Base-by-base conservation (phyloP, 352 stramenopile genomes). In the Globisporangium radiosum region DNA sequence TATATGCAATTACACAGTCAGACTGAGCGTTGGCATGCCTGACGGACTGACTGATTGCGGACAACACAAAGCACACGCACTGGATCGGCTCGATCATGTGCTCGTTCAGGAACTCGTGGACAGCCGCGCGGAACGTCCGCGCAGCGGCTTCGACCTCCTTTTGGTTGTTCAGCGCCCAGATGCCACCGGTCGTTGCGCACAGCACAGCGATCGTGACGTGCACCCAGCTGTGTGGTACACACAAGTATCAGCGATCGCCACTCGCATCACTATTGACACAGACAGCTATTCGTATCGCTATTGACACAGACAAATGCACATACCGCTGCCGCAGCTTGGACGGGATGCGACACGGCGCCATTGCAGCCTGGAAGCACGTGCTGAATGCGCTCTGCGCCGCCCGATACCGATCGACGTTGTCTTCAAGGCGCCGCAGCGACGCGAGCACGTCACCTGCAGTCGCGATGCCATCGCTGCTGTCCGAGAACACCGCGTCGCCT, bases 41-140 rank as follows among this genome's bases (percentile, higher is more conserved):
- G 1, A 52, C 13, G 60, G 25, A 33, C 25, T 33, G 25, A 3
- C 25, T 33, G 25, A 33, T 33, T 33, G 25, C 25, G 25, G 25
- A 33, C 25, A 33, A 33, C 25, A 33, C 25, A 33, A 33, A 33
- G 25, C 25, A 33, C 25, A 71, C 70, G 52, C 62, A 81, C 77
- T 89, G 70, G 1, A 90, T 61, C 7, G 82, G 82, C 59, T 90
- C 82, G 55, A 90, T 59, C 82, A 89, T 89, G 65, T 92, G 82
- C 62, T 92, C 80, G 42, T 66, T 84, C 47, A 92, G 54, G 47
- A 92, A 92, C n/a, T 90, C 80, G 38, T 78, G 72, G 37, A 88
- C 47, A 3, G 75, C 66, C 0, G 59, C 52, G 45, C 71, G 75
- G 50, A 77, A 64, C 4, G 73, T 81, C 7, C 52, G 58, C 13